Conservation (phyloP, 2,329 filamentous ascomycete genomes). For the Alternaria postmessia region DNA sequence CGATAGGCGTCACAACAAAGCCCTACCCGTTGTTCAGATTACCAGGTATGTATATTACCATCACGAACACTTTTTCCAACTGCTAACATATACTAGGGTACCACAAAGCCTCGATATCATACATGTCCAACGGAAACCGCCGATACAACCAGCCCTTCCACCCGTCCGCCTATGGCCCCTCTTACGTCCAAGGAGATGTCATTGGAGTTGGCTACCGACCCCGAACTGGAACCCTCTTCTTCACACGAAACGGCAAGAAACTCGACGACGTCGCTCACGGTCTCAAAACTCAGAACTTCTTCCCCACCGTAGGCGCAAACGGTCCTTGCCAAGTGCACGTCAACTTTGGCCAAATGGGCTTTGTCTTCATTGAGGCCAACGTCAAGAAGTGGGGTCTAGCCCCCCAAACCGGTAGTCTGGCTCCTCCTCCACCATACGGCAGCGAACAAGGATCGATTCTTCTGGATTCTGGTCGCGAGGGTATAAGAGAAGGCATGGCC, state of each 20-base stretch:
- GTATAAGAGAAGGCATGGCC: constrained; percentile 61
- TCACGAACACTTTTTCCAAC: not conserved
- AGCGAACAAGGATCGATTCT: constrained; percentile 97
- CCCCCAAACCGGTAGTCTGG: constrained; percentile 92
- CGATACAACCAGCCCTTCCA: constrained; percentile 93
- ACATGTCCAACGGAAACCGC: constrained; percentile 85
- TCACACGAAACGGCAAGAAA: constrained; percentile 97
- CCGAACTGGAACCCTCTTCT: constrained; percentile 93
- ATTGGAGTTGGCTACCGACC: constrained; percentile 95
- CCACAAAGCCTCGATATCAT: constrained; percentile 92
- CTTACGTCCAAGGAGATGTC: constrained; percentile 91
- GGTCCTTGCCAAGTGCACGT: constrained; percentile 93
- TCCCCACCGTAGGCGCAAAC: constrained; percentile 95
- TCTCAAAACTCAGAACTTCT: constrained; percentile 94
- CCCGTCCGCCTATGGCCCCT: constrained; percentile 80
- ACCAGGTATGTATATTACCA: constrained; percentile 70
- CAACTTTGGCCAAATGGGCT: constrained; percentile 97
- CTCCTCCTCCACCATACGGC: constrained; percentile 94
- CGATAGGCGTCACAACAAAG: constrained; percentile 94
- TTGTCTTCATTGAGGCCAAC: constrained; percentile 98
- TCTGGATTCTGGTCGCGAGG: constrained; percentile 77
- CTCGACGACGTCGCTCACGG: constrained; percentile 94
- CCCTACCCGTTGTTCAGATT: constrained; percentile 94
- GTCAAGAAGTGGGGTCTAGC: constrained; percentile 99
- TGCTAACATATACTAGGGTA: constrained; percentile 66